Percentiles rank a stretch among this genome's conserved stretches.
Conservation (phyloP, 148 eudicot genomes). For the Cornus kousa region DNA sequence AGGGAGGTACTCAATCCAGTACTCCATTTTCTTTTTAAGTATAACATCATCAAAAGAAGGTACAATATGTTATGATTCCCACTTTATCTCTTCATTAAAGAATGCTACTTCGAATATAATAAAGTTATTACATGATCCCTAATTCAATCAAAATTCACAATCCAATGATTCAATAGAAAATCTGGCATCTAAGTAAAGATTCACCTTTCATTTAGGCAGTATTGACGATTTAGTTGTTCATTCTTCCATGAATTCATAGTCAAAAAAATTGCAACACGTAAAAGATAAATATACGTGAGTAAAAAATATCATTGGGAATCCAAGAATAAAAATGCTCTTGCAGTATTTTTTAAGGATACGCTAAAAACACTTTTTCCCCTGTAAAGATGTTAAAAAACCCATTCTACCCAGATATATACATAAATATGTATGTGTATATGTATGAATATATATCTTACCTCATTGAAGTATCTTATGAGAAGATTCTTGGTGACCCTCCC, state of each 20-base stretch:
- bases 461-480: constrained; percentile 84
- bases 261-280: neutral
- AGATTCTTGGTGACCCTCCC: constrained; percentile 97
- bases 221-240: neutral
- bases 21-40: neutral
- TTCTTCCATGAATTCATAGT: neutral
- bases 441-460: constrained; percentile 37
- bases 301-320: neutral
- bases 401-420: too few relatives aligned
- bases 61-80: neutral
- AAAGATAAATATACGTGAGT: neutral
- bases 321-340: neutral
- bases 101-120: neutral
- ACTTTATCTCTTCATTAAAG: neutral
- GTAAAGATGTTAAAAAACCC: too few relatives aligned
- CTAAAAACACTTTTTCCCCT: too few relatives aligned
- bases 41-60: neutral
- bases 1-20: neutral
- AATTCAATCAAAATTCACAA: neutral
- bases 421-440: neutral
- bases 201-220: neutral
- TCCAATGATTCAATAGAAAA: neutral
- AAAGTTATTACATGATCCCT: neutral
- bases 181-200: neutral
- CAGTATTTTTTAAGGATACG: too few relatives aligned